Conservation (phyloP, 169 alveolate genomes). For the Amoebophrya sp. region DNA sequence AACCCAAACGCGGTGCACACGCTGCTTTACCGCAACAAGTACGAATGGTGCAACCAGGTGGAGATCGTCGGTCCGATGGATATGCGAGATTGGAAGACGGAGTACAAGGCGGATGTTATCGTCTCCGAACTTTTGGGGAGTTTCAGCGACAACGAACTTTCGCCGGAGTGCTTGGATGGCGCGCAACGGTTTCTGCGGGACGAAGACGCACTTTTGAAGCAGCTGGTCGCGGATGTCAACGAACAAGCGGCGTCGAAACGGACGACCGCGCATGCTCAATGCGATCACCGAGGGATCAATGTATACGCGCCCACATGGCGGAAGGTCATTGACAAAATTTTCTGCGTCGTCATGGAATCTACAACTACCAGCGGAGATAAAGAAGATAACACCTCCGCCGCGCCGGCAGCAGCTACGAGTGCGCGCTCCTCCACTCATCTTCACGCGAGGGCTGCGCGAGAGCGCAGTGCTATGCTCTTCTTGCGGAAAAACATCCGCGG, state of each 20-base stretch:
- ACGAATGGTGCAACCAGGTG: constrained; percentile 47
- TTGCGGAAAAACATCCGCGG: neutral
- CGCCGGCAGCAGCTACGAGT: no score
- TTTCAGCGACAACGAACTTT: constrained; percentile 74
- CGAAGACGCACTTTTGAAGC: no score
- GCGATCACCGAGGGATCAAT: no score
- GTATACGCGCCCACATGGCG: no score
- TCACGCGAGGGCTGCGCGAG: no score
- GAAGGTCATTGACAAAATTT: no score
- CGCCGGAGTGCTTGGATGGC: constrained; percentile 72
- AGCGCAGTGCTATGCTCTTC: no score
- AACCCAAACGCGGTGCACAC: constrained; percentile 64
- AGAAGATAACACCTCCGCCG: no score
- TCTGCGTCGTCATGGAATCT: no score
- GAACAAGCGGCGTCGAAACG: neutral
- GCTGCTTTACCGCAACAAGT: constrained; percentile 37
- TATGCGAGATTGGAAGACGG: constrained; percentile 58
- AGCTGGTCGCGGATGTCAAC: neutral
- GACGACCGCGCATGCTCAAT: no score
- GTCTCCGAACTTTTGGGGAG: constrained; percentile 70
- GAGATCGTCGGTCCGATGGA: constrained; percentile 54
- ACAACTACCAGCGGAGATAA: no score
- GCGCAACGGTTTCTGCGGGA: constrained; percentile 52
- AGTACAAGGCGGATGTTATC: constrained; percentile 60
- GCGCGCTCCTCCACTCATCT: no score